Percentiles rank a stretch among this genome's conserved stretches.
Conservation (phyloP, 331 rosid species). For the Quercus lobata region DNA sequence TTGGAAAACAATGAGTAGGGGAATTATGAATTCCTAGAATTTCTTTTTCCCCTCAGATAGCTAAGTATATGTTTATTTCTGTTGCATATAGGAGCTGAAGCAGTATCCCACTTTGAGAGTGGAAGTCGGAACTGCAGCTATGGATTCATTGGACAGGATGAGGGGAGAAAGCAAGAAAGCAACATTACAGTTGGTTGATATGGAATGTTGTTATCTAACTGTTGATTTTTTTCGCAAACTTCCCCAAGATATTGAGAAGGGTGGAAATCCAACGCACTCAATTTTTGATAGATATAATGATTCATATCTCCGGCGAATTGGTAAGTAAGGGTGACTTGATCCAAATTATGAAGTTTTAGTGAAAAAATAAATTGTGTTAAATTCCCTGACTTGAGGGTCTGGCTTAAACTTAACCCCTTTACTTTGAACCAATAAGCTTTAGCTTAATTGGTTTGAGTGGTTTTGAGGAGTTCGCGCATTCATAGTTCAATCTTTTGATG, state of each 20-base stretch:
- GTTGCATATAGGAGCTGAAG: conserved; percentile 34
- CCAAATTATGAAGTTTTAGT: background rate
- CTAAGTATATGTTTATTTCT: background rate
- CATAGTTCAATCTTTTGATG: background rate
- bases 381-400: background rate
- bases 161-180: conserved; percentile 49
- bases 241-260: conserved; percentile 55
- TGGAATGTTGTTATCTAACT: conserved; percentile 51
- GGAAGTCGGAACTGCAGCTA: conserved; percentile 41
- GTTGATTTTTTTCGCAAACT: conserved; percentile 53
- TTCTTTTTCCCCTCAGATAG: background rate
- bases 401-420: background rate
- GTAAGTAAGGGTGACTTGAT: conserved; percentile 11
- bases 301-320: conserved; percentile 43
- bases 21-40: background rate
- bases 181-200: conserved; percentile 42
- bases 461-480: background rate
- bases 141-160: conserved; percentile 44
- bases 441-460: background rate
- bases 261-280: conserved; percentile 51
- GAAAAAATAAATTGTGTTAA: too few species aligned
- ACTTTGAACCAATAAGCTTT: background rate
- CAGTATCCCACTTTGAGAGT: conserved; percentile 45
- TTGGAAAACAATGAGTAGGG: background rate
- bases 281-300: conserved; percentile 46